Evolutionary conservation across 768 basidiomycete species (phyloP).

Genomic region (Fomitopsis serialis): DNA sequence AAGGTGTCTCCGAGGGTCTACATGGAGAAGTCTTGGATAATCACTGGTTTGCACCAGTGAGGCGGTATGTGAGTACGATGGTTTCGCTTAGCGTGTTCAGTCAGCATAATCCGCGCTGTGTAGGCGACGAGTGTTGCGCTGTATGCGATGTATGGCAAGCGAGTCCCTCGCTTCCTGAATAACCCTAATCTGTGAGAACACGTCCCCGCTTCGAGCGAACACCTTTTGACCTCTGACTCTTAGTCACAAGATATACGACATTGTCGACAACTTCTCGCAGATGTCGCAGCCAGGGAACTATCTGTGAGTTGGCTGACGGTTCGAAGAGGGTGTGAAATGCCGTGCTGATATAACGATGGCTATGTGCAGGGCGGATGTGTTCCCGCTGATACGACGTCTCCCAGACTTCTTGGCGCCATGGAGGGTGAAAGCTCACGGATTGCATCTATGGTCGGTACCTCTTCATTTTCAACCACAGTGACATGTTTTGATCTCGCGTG

Average conservation of each 20-base stretch:
- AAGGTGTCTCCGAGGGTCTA: background rate
- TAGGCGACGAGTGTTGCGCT: conserved; percentile 1
- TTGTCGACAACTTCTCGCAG: conserved; percentile 19
- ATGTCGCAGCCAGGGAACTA: conserved; percentile 23
- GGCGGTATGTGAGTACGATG: conserved; percentile 23
- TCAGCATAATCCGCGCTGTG: background rate
- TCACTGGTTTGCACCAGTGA: conserved; percentile 26
- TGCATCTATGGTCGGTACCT: conserved; percentile 21
- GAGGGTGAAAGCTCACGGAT: conserved; percentile 18
- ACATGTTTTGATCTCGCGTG: background rate
- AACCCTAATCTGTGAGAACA: background rate
- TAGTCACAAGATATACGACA: conserved; percentile 21
- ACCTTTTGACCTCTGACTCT: no score
- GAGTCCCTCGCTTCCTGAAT: background rate
- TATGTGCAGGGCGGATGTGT: conserved; percentile 12
- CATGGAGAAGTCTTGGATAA: conserved; percentile 8
- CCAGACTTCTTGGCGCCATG: conserved; percentile 24
- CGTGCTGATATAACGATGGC: no score
- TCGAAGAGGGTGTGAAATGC: no score
- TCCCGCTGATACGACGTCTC: conserved; percentile 22
- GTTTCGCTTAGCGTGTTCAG: background rate
- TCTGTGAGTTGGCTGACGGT: conserved; percentile 11
- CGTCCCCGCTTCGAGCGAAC: no score
- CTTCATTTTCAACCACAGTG: background rate
- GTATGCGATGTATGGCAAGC: conserved; percentile 2